Base-by-base conservation (phyloP, 495 filamentous ascomycete species). In the Collariella sp. region DNA sequence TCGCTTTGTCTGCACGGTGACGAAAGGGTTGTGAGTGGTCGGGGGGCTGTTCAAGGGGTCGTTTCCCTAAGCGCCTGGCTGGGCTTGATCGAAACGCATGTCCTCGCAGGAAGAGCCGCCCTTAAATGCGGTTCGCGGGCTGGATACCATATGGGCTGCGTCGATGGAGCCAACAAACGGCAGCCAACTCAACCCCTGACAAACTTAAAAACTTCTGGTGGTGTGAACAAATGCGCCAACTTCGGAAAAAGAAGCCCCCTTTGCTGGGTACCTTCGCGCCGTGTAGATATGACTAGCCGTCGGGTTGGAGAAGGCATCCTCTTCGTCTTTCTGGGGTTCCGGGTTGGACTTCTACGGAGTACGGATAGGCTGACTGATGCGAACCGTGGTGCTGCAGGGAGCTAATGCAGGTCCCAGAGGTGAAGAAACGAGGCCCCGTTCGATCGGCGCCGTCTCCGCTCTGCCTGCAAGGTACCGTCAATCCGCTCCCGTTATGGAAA, bases 11-110 rank as follows among this genome's bases (percentile, higher is more conserved):
- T 31, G 52, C 38, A 24, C 41, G 20, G 38, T 24, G 19, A 16
- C 29, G 50, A 16, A 16, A 38, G 7, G 46, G 42, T 54, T 49
- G 35, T 52, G 43, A 62, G 45, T 60, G 59, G 59, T 38, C 49
- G 35, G 49, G n/a, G 24, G 11, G 38, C 29, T 33, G 51, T 24
- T 52, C 54, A 62, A 65, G 58, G 42, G 52, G 50, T 60, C 42
- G 35, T 50, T 34, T 55, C 41, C 54, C 45, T 58, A 65, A 54
- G 54, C 54, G 60, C 57, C 55, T 18, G 22, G 11, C 12, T 33
- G 2, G 38, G 1, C 23, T 41, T 19, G 3, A 18, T 20, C 5
- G 9, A 35, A 7, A 20, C 16, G 22, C 22, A 29, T 18, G 48
- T 29, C 23, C 35, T 12, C 11, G 23, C 34, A 22, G 9, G 22